Evolutionary conservation across 2,329 filamentous ascomycete species (phyloP).

Genomic region (Penicillium sp.): DNA sequence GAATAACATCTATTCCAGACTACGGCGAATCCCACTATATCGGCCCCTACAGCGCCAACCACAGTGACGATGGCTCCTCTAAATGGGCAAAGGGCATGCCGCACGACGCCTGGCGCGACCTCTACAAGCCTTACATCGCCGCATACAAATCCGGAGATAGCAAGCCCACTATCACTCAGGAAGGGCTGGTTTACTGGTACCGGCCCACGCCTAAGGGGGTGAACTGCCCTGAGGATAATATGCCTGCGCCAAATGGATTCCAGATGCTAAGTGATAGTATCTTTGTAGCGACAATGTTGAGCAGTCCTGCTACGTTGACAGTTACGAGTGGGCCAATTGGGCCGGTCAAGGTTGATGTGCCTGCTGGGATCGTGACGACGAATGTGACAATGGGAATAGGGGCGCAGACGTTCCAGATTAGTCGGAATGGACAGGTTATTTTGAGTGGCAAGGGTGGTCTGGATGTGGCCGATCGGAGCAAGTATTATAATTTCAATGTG

Average conservation of each 20-base stretch:
- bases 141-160: conserved; percentile 2
- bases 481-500: conserved; percentile 29
- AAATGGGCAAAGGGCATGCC: conserved; percentile 20
- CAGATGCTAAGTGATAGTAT: conserved; percentile 24
- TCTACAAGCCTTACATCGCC: conserved; percentile 2
- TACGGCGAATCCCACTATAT: conserved; percentile 41
- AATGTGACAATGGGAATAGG: conserved; percentile 29
- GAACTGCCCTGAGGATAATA: conserved; percentile 20
- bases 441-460: conserved; percentile 14
- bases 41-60: conserved; percentile 28
- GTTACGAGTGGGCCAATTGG: conserved; percentile 21
- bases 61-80: conserved; percentile 33
- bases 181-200: conserved; percentile 29
- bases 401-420: conserved; percentile 23
- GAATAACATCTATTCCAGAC: too few relatives aligned
- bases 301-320: conserved; percentile 25
- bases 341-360: conserved; percentile 21
- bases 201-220: conserved; percentile 25
- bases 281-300: conserved; percentile 29
- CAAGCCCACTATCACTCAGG: conserved; percentile 5
- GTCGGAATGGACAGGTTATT: conserved; percentile 13
- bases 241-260: conserved; percentile 22
- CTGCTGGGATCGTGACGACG: conserved; percentile 25
- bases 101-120: not conserved
- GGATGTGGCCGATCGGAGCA: conserved; percentile 20